phyloP scores from a whole-genome alignment of 2,329 filamentous ascomycete genomes.

The Talaromyces pinophilus region DNA sequence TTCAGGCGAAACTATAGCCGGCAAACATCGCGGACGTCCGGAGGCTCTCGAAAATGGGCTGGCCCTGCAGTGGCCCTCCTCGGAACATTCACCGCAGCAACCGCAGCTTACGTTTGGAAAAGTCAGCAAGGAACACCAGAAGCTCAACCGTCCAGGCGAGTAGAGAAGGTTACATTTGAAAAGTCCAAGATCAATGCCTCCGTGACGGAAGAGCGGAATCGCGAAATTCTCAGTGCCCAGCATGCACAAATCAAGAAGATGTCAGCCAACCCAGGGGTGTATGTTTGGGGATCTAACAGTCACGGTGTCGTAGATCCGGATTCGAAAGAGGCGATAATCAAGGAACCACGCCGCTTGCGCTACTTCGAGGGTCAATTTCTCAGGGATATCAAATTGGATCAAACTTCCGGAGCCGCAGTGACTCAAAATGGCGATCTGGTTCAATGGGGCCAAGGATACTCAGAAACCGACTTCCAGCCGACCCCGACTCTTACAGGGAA shows the following conservation, averaged over 20 bases:
- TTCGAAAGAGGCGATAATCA: conserved; percentile 74
- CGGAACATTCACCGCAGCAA: conserved; percentile 35
- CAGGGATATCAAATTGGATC: conserved; percentile 82
- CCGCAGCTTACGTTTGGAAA: conserved; percentile 36
- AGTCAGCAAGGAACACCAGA: conserved; percentile 26
- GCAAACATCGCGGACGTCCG: conserved; percentile 24
- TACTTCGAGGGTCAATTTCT: conserved; percentile 85
- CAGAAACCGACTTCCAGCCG: conserved; percentile 63
- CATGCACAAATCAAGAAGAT: conserved; percentile 85
- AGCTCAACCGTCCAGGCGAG: conserved; percentile 24
- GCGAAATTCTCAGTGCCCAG: conserved; percentile 78
- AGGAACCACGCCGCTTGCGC: conserved; percentile 72
- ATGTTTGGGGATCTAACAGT: conserved; percentile 87
- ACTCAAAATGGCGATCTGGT: conserved; percentile 84
- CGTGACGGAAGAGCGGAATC: conserved; percentile 67
- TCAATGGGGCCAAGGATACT: conserved; percentile 85
- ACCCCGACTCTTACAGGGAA: conserved; percentile 76
- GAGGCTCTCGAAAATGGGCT: conserved; percentile 33
- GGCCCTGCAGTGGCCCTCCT: conserved; percentile 35
- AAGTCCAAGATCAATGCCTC: conserved; percentile 58
- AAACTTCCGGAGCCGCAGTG: conserved; percentile 80
- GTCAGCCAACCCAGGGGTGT: conserved; percentile 80
- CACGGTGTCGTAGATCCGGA: conserved; percentile 84
- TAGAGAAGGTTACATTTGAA: conserved; percentile 64
- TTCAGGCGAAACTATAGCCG: conserved; percentile 37